Evolutionary conservation across 2,329 filamentous ascomycete genomes (phyloP).

Genomic region (Seiridium cupressi): DNA sequence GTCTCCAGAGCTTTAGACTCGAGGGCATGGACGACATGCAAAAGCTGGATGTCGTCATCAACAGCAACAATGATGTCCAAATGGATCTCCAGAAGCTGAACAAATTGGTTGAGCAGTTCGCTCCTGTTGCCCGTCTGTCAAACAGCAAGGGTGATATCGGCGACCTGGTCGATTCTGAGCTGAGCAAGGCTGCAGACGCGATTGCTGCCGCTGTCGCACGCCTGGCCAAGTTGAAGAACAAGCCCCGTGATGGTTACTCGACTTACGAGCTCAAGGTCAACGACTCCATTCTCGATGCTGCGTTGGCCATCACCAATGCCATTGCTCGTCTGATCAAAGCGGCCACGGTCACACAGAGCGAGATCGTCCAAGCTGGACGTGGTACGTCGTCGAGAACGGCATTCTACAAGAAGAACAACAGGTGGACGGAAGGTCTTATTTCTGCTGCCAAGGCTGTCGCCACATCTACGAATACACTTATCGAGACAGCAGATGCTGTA

Average conservation of each 20-base stretch:
- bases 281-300: constrained; percentile 90
- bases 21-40: constrained; percentile 87
- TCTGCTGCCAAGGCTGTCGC: constrained; percentile 97
- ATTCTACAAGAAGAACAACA: constrained; percentile 99
- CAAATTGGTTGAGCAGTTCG: constrained; percentile 88
- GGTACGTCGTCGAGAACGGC: constrained; percentile 85
- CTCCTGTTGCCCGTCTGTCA: constrained; percentile 78
- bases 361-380: constrained; percentile 91
- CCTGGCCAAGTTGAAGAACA: constrained; percentile 89
- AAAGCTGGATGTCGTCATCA: constrained; percentile 96
- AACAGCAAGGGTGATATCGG: constrained; percentile 82
- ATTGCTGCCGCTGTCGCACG: constrained; percentile 90
- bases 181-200: constrained; percentile 90
- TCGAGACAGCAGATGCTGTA: constrained; percentile 96
- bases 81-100: constrained; percentile 91
- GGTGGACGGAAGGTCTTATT: constrained; percentile 97
- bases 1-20: constrained; percentile 88
- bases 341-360: constrained; percentile 86
- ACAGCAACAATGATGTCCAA: constrained; percentile 94
- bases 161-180: constrained; percentile 87
- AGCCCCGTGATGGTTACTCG: constrained; percentile 91
- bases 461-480: constrained; percentile 88
- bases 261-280: constrained; percentile 97
- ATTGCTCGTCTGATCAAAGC: constrained; percentile 95
- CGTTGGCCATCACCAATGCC: constrained; percentile 88